Evolutionary conservation across 2,329 filamentous ascomycete species (phyloP).

Genomic region (Davidsoniella neocaledoniae): DNA sequence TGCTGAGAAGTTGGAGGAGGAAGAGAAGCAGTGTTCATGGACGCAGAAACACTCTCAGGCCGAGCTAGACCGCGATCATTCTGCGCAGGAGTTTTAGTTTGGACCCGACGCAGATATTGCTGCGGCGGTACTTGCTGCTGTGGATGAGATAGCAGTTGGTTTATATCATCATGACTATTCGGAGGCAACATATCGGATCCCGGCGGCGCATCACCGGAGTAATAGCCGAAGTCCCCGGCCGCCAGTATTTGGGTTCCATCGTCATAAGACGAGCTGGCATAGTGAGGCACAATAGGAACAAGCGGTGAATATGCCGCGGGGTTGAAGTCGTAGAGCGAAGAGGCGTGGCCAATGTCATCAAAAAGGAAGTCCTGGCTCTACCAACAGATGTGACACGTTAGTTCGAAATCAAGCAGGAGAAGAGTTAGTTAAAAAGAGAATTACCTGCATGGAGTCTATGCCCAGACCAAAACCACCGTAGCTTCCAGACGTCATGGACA

Average conservation of each 20-base stretch:
- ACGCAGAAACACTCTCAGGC: not conserved
- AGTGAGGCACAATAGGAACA: too few species aligned
- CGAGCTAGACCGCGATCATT: too few species aligned
- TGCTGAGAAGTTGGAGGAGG: not conserved
- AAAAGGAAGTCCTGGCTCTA: not conserved
- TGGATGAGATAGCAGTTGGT: not conserved
- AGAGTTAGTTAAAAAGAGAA: not conserved
- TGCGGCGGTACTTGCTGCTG: too few species aligned
- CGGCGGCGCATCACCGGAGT: too few species aligned
- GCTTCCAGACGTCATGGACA: not conserved
- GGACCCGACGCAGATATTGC: too few species aligned
- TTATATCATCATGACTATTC: not conserved
- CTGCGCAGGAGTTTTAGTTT: too few species aligned
- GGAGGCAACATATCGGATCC: not conserved
- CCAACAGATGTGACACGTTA: not conserved
- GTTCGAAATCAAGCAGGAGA: not conserved
- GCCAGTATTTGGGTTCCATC: too few species aligned
- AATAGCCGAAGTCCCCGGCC: too few species aligned
- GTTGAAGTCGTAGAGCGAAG: too few species aligned
- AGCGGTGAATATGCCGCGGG: too few species aligned
- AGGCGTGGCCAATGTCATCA: too few species aligned
- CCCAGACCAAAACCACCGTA: not conserved
- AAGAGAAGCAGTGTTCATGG: not conserved
- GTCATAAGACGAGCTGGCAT: too few species aligned
- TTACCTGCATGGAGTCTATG: conserved; percentile 1